Base-by-base conservation (phyloP, 1,139 yeast species). In the Candida sanyaensis region DNA sequence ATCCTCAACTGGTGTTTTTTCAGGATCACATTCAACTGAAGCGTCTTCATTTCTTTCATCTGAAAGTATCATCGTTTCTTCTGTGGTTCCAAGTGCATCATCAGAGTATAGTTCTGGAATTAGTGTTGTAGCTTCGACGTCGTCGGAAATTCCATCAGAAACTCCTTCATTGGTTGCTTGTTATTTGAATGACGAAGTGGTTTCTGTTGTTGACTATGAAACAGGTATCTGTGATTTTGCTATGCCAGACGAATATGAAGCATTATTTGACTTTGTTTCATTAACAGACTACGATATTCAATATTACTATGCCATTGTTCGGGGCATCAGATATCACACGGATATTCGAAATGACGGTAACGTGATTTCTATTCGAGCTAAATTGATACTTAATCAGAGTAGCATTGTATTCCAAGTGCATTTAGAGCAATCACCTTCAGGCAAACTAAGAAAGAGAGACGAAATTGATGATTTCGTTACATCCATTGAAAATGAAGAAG, bases 201-300 rank as follows among this genome's bases (percentile, higher is more conserved):
- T 64, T 31, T 70, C 70, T 29, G 61, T 62, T 40, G 78, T 72
- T 44, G 77, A 71, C 62, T 66, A 65, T 52, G 76, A 67, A 50
- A 68, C 78, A 44, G 78, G 77, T 53, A 52, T 50, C 12, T 73
- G 78, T 64, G 67, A 71, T 45, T 73, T 71, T 68, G 50, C 68
- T 13, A 54, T 73, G 44, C 75, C 77, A 52, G 47, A 56, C 3
- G 6, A 47, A 29, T 64, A 58, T 50, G 70, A 73, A 41, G 63
- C 58, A 37, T 34, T 45, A 41, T 71, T 68, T 56, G 55, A 58
- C 36, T 72, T 59, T 62, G 53, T 33, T 30, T 59, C 69, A 36
- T 46, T 50, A 11, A 71, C 69, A 43, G 69, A 73, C 53, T 73
- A 66, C 63, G 53, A 60, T 42, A 69, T 61, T 47, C 67, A 66